phyloP scores from a whole-genome alignment of 805 yeast species.

The Wickerhamiella nectarea region DNA sequence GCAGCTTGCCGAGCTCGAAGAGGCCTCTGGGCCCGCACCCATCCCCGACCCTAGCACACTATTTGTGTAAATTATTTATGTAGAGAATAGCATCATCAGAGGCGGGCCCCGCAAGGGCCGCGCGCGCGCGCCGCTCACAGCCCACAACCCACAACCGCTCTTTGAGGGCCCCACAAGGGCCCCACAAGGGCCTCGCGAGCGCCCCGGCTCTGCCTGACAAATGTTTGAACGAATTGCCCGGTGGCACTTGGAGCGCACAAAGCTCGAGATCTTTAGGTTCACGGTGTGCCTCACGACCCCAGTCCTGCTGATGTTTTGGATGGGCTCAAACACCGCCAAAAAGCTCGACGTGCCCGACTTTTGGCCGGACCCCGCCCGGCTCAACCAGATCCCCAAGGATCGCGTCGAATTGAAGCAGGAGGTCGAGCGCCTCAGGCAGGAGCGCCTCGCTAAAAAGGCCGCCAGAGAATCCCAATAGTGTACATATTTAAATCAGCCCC shows the following conservation, averaged over 20 bases:
- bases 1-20: no score
- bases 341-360: slow-evolving; percentile 86
- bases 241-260: slow-evolving; percentile 16
- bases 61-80: no score
- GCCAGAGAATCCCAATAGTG: background rate
- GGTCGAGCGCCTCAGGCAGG: slow-evolving; percentile 71
- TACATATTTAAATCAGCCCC: background rate
- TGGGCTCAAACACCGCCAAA: slow-evolving; percentile 78
- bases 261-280: slow-evolving; percentile 35
- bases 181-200: background rate
- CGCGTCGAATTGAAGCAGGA: slow-evolving; percentile 86
- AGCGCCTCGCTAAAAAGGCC: slow-evolving; percentile 30
- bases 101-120: no score
- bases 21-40: no score
- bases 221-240: slow-evolving; percentile 7
- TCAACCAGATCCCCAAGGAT: slow-evolving; percentile 85
- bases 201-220: background rate
- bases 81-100: no score
- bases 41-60: slow-evolving; percentile 4
- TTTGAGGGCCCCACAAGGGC: background rate
- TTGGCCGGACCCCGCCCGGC: slow-evolving; percentile 92
- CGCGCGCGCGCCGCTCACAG: no score
- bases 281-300: slow-evolving; percentile 79
- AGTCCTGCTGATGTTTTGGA: slow-evolving; percentile 81
- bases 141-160: no score